Percentiles rank a stretch among this genome's conserved stretches.
Evolutionary conservation across 441 rosid genomes (phyloP).

Genomic region (Populus trichocarpa): DNA sequence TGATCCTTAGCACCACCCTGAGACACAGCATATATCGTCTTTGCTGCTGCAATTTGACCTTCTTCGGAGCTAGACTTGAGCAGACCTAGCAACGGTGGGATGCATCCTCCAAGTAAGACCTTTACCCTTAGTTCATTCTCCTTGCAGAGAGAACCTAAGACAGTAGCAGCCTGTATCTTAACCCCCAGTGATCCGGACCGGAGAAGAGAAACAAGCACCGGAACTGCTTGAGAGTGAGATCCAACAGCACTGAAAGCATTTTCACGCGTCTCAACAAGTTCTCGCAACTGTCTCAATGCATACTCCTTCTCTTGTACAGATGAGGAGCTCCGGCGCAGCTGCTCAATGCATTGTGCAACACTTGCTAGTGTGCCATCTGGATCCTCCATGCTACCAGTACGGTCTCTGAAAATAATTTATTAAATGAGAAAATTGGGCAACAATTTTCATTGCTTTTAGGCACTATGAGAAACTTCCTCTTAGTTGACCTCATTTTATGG

Average conservation of each 20-base stretch:
- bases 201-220: slow-evolving; percentile 99
- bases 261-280: slow-evolving; percentile 93
- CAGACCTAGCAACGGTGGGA: slow-evolving; percentile 99
- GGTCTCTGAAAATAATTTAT: slow-evolving; percentile 66
- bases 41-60: slow-evolving; percentile 98
- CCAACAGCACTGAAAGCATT: slow-evolving; percentile 99
- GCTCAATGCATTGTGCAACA: slow-evolving; percentile 99
- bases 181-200: slow-evolving; percentile 96
- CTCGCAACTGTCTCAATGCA: slow-evolving; percentile 86
- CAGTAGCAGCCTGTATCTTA: slow-evolving; percentile 97
- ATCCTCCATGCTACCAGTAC: slow-evolving; percentile 97
- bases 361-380: slow-evolving; percentile 99
- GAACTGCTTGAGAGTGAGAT: slow-evolving; percentile 99
- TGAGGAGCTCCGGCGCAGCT: slow-evolving; percentile 83
- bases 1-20: slow-evolving; percentile 97
- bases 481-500: background rate
- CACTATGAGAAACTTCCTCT: background rate
- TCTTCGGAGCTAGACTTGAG: slow-evolving; percentile 97
- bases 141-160: slow-evolving; percentile 95
- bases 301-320: slow-evolving; percentile 93
- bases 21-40: slow-evolving; percentile 95
- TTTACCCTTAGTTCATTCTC: slow-evolving; percentile 98
- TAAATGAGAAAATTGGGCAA: slow-evolving; percentile 14
- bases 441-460: slow-evolving; percentile 10
- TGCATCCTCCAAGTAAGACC: slow-evolving; percentile 99